Percentiles rank a stretch among this genome's conserved stretches.
Conservation (phyloP, 1,284 basidiomycete genomes). For the Microbotryum scabiosae region DNA sequence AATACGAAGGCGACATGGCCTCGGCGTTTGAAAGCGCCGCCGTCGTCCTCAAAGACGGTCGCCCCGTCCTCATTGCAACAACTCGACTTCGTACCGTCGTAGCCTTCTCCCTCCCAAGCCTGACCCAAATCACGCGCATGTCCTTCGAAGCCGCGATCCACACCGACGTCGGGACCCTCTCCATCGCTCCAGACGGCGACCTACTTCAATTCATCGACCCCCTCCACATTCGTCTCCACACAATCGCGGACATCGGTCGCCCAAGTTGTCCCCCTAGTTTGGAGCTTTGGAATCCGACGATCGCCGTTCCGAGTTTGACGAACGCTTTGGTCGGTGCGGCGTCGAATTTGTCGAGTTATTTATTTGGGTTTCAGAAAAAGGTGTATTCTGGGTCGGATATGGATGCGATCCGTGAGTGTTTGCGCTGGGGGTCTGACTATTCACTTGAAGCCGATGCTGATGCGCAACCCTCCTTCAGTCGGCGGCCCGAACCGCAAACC, state of each 20-base stretch:
- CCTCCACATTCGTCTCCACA: conserved; percentile 23
- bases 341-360: conserved; percentile 13
- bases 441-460: not conserved
- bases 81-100: conserved; percentile 14
- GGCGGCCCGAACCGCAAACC: conserved; percentile 18
- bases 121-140: conserved; percentile 12
- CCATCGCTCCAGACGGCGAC: conserved; percentile 23
- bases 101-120: conserved; percentile 21
- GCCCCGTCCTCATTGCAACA: conserved; percentile 19
- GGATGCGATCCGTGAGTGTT: conserved; percentile 16
- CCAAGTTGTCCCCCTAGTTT: conserved; percentile 18
- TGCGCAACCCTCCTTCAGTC: conserved; percentile 3
- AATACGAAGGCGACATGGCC: conserved; percentile 16
- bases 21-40: conserved; percentile 10
- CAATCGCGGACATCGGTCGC: conserved; percentile 20
- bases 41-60: conserved; percentile 14
- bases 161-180: conserved; percentile 12
- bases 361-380: conserved; percentile 14
- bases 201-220: conserved; percentile 27
- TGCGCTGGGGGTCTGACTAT: not conserved
- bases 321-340: conserved; percentile 11
- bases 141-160: conserved; percentile 25
- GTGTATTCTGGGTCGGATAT: conserved; percentile 25
- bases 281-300: conserved; percentile 6
- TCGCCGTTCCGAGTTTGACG: conserved; percentile 17